Base-by-base conservation (phyloP, 2,329 filamentous ascomycete species). In the Neurospora sp. region DNA sequence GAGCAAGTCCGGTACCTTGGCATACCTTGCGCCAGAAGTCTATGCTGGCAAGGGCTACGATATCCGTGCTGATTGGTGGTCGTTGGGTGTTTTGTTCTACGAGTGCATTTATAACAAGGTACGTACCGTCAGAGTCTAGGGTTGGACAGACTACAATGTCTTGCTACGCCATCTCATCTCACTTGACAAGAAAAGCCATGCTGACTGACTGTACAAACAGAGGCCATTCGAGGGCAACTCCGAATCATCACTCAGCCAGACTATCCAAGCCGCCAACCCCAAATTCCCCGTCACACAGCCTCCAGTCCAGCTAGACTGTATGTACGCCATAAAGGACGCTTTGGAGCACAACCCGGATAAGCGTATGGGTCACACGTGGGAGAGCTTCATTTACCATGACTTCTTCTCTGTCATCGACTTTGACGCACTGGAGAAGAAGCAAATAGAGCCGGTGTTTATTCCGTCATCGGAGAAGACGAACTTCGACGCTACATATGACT, bases 61-160 rank as follows among this genome's bases (percentile, higher is more conserved):
- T 71, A 89, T 90, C 66, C 92, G 96, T 75, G 94, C 96, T 58
- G 96, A 99, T 79, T 99, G 96, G 96, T 99, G 96, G 96, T 98
- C 96, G 6, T 82, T 99, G 28, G 96, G 96, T 67, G 96, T 99
- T 66, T 87, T 97, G n/a, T 98, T 98, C 80, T 99, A 97, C 80
- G 96, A 99, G 80, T 98, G 96, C 85, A 97, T 99, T 74, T 99
- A 98, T 83, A 97, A 96, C 83, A 98, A 96, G 90, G 93, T 93
- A 81, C 68, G 85, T 78, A 17, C 66, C 66, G 17, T 66, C 38
- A 46, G 17, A 33, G 28, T 42, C 67, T 19, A 33, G 36, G 62
- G 8, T 1, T 46, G 10, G 39, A 10, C 43, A 23, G 43, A 28
- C 62, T 66, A 13, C 4, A 42, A 17, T 67, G 39, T 28, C 62